A percentile compares a stretch with the other conserved stretches of the same genome.
phyloP scores from a whole-genome alignment of 768 basidiomycete genomes.

The Phallus indusiatus region DNA sequence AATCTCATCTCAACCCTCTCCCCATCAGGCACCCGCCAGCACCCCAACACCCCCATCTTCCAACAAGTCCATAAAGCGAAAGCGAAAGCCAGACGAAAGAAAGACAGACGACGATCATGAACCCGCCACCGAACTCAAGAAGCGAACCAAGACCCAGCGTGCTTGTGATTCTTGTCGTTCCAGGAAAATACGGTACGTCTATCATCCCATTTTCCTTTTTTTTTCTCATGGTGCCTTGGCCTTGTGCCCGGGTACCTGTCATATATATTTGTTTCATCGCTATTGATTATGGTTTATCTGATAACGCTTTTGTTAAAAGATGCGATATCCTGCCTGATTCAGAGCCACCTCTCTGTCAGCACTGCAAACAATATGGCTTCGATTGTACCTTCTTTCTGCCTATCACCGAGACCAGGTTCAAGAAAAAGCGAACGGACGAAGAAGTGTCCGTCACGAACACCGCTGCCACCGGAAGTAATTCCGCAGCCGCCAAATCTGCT shows the following conservation, averaged over 20 bases:
- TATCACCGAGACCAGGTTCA: slow-evolving; percentile 97
- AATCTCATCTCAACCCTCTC: slow-evolving; percentile 25
- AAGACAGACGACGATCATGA: slow-evolving; percentile 53
- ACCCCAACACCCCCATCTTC: slow-evolving; percentile 36
- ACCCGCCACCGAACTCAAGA: slow-evolving; percentile 52
- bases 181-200: slow-evolving; percentile 69
- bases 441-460: slow-evolving; percentile 32
- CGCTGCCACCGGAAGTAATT: slow-evolving; percentile 14
- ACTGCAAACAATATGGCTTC: slow-evolving; percentile 89
- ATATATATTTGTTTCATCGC: not conserved
- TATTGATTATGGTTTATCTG: slow-evolving; percentile 6
- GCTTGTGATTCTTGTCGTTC: slow-evolving; percentile 88
- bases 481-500: slow-evolving; percentile 23
- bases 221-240: too few species aligned
- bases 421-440: slow-evolving; percentile 85
- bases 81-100: slow-evolving; percentile 31
- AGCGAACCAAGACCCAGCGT: slow-evolving; percentile 86
- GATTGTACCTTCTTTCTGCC: slow-evolving; percentile 98
- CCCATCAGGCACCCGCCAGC: slow-evolving; percentile 26
- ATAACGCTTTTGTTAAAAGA: slow-evolving; percentile 20
- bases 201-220: too few species aligned
- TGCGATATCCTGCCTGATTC: slow-evolving; percentile 80
- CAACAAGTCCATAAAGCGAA: slow-evolving; percentile 33
- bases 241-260: too few species aligned
- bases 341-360: slow-evolving; percentile 79